phyloP scores from a whole-genome alignment of 805 yeast species.

The Candida lessepsii region DNA sequence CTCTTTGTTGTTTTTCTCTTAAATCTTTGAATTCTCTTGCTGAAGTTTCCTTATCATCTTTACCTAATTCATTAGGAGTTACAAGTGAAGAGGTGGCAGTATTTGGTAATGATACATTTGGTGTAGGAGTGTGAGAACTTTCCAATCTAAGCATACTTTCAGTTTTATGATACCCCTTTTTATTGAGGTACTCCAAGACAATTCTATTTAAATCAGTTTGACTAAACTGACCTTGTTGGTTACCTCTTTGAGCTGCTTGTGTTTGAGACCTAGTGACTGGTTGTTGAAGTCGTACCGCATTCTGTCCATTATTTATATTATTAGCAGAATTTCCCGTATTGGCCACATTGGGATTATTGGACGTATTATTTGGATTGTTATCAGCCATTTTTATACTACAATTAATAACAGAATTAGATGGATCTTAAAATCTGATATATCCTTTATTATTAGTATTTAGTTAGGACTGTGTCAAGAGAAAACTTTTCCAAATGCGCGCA shows the following conservation, averaged over 20 bases:
- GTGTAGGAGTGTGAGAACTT: constrained; percentile 59
- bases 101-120: constrained; percentile 48
- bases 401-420: neutral
- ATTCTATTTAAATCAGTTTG: constrained; percentile 89
- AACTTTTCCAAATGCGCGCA: neutral
- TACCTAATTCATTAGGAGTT: constrained; percentile 31
- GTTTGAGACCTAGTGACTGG: constrained; percentile 18
- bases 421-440: neutral
- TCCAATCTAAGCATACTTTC: constrained; percentile 94
- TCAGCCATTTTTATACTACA: constrained; percentile 1
- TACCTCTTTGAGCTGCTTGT: constrained; percentile 8
- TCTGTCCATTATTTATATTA: constrained; percentile 2
- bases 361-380: neutral
- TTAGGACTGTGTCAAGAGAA: neutral
- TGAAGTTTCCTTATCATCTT: constrained; percentile 27
- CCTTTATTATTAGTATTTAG: neutral
- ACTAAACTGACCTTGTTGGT: constrained; percentile 51
- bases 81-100: constrained; percentile 42
- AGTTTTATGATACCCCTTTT: constrained; percentile 91
- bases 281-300: constrained; percentile 8
- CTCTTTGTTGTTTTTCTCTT: constrained; percentile 30
- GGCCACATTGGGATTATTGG: neutral
- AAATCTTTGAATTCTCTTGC: constrained; percentile 35
- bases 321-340: neutral
- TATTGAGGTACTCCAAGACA: constrained; percentile 87